Evolutionary conservation across 345 rosid genomes (phyloP), one percentile per base, ranked within the genome.

Genomic region (Sapria himalayana): DNA sequence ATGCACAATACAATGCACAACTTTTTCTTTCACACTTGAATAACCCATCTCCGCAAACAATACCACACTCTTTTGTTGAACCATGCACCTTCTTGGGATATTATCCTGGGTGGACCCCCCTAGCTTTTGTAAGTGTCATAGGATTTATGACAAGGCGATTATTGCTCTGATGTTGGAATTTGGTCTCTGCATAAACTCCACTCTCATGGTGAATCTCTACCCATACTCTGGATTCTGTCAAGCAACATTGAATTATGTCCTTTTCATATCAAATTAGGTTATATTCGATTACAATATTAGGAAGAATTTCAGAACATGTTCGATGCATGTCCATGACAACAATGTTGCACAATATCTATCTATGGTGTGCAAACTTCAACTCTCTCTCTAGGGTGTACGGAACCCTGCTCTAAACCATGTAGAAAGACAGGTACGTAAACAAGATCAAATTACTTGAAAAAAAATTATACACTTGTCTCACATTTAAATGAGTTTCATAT

Each of bases 201-300:
- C 95, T 2, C 76, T 84, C 44, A 79, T 76, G 95, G 85, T 84
- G 4, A 84, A 84, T 58, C 92, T 85, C 6, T 84, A 79, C 59
- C 95, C 92, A 10, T 79, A 60, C 54, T 84, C 79, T n/a, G 95
- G 92, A 1, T 71, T 67, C 63, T 9, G 37, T 15, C 59, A 71
- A 5, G 60, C 64, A 33, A 70, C 67, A 2, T 25, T 69, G 11
- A 50, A 84, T 63, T 84, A 73, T 66, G 92, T 92, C 8, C 27
- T 82, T 41, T 82, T 82, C 41, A 66, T 59, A 31, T 65, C 81
- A 13, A 73, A 60, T 54, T 33, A 15, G 14, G 69, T 84, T 1
- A 14, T 73, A 20, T 62, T 37, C 33, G 94, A 86, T 51, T 15
- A 35, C 4, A 39, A 37, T 42, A 81, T 81, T 9, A 52, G 67